A percentile compares a stretch with the other conserved stretches of the same genome.
These are phyloP conservation scores for Zychaea mexicana DNA, from an alignment of 371 early-diverging fungal species.

Conservation along the genomic window DNA sequence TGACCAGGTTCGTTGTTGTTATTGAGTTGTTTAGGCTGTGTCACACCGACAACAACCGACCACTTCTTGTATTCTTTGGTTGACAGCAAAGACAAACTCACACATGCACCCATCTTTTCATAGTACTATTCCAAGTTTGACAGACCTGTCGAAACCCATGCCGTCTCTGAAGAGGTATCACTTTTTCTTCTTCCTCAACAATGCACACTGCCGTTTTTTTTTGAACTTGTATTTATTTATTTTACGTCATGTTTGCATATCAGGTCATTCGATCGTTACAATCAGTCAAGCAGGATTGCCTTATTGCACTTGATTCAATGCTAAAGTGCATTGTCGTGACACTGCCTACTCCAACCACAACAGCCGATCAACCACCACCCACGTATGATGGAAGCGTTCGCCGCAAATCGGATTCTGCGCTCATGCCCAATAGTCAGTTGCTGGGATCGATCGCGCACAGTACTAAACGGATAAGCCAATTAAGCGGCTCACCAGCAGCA, in stretches of 20 bases:
- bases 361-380: slow-evolving; percentile 12
- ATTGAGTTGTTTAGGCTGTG: no score
- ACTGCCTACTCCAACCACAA: slow-evolving; percentile 1
- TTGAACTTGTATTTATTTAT: no score
- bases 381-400: background rate
- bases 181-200: no score
- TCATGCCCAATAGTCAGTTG: slow-evolving; percentile 5
- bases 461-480: slow-evolving; percentile 20
- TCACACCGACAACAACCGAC: no score
- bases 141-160: background rate
- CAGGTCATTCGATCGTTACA: slow-evolving; percentile 34
- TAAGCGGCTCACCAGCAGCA: background rate
- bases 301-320: slow-evolving; percentile 35
- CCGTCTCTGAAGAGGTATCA: background rate
- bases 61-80: no score
- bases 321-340: slow-evolving; percentile 31
- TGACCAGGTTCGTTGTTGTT: background rate
- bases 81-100: no score
- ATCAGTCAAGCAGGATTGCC: slow-evolving; percentile 38
- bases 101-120: no score
- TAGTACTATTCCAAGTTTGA: background rate
- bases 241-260: background rate
- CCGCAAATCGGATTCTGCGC: background rate
- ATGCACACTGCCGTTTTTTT: no score
- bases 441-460: slow-evolving; percentile 33